Base-by-base conservation (phyloP, 352 stramenopile genomes). In the Phytophthora ohioensis region DNA sequence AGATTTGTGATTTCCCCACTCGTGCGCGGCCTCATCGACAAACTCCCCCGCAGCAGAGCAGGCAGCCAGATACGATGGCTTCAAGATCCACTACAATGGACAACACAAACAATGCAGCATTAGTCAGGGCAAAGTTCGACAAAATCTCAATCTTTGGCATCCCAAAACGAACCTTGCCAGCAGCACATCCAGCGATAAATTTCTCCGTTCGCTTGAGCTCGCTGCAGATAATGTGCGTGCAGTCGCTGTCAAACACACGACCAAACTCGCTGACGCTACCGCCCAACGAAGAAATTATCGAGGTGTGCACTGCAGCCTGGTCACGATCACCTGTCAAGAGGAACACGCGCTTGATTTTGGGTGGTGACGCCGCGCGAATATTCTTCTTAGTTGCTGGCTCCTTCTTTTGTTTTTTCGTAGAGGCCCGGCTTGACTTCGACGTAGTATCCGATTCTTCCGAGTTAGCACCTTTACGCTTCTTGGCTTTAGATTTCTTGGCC, bases 201-300 rank as follows among this genome's bases (percentile, higher is more conserved):
- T 96, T 96, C 64, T 96, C 90, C 4, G 90, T 96, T 3, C 90
- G 84, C 75, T 94, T 94, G 31, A 96, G 79, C 59, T 95, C 87
- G 38, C 82, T 94, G 69, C 86, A 95, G 61, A 96, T 93, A 69
- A 96, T 91, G 69, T 96, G 87, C 3, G 90, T 95, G 69, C 88
- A 91, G 21, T 74, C 73, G 43, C 62, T 77, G 42, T 96, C 88
- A 68, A 84, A 96, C 15, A 82, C 80, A 30, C 90, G 82, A 41
- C 81, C 84, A 36, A 80, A 89, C 30, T 91, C 67, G 62, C 87
- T 90, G 13, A 93, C 81, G 13, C 58, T 78, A 41, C 81, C 88
- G 45, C 85, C 88, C 15, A 96, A 68, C 2, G 75, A 77, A 32
- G 80, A 69, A 64, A 96, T 84, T 27, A 95, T 91, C 32, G 87